Evolutionary conservation across 1,284 basidiomycete species (phyloP), one percentile per base, ranked within the genome.

Genomic region (Mycena sp.): DNA sequence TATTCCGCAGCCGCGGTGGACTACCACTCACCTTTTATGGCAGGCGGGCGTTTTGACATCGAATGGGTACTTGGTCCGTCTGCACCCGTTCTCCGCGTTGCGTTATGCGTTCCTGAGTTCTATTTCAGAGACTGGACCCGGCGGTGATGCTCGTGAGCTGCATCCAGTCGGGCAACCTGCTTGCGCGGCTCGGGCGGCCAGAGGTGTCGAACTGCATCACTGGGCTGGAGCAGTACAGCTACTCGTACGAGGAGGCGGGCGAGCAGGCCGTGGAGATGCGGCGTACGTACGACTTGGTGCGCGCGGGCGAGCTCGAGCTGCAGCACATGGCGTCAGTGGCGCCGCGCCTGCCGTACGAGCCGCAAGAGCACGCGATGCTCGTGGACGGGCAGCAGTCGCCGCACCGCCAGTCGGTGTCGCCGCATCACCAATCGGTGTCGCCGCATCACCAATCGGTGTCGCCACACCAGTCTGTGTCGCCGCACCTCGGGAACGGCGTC

Each of bases 101-200:
- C 25, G 67, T 52, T 50, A 67, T 67, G 68, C 67, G 65, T 13
- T 52, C 13, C 65, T 77, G 54, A 77, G 22, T 50, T n/a, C 25
- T 41, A 57, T 63, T 54, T 63, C 77, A 93, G 90, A 88, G 90
- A 79, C 86, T 95, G 68, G 93, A 95, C 78, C 92, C 91, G 34
- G 94, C 94, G 18, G 92, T 96, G 39, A 93, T 96, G 87, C 93
- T 95, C 75, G 92, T 94, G 76, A 91, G 91, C 75, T 92, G 94
- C 78, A 93, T 93, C 74, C 91, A 94, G 72, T 93, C 95, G 0
- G 95, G 95, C 16, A 89, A 87, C 64, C 84, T 95, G n/a, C 88
- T 97, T 65, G 95, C 95, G 4, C 87, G 90, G n/a, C 83, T 93
- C 41, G 94, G 92, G 6, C 89, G 93, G 25, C 90, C 90, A 4